Conservation (phyloP, 768 basidiomycete genomes). For the Pleurotus citrinopileatus region DNA sequence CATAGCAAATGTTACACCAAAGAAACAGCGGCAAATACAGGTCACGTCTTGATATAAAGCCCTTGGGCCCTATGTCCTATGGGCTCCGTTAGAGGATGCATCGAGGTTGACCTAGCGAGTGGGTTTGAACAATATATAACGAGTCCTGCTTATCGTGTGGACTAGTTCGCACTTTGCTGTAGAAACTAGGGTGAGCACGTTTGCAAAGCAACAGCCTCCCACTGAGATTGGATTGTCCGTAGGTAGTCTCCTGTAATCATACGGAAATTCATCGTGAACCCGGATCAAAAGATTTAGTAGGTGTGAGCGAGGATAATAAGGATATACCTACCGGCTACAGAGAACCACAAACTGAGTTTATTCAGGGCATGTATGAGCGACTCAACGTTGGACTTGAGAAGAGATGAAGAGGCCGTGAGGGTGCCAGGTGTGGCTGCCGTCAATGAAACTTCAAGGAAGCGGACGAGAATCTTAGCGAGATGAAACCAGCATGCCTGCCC, state of each 20-base stretch:
- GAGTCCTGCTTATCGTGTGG: no score
- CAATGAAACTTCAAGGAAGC: background rate
- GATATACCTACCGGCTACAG: background rate
- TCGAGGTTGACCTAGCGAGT: no score
- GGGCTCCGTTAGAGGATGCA: no score
- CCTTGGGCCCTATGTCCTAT: no score
- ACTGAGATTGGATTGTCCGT: background rate
- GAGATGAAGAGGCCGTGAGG: background rate
- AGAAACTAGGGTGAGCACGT: background rate
- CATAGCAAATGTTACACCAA: no score
- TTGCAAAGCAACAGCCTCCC: background rate
- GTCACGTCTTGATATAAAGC: no score
- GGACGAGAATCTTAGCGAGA: slow-evolving; percentile 27
- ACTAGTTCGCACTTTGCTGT: no score
- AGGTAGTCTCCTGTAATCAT: background rate
- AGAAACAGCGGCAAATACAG: no score
- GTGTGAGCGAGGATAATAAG: no score
- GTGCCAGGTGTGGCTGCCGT: background rate
- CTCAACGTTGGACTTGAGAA: background rate
- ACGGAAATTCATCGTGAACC: no score
- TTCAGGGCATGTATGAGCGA: background rate
- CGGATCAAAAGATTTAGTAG: no score
- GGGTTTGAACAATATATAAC: no score
- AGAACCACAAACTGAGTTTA: background rate
- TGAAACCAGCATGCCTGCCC: slow-evolving; percentile 36